A percentile compares a stretch with the other conserved stretches of the same genome.
Evolutionary conservation across 805 yeast species (phyloP).

Genomic region (Lipomyces starkeyi): DNA sequence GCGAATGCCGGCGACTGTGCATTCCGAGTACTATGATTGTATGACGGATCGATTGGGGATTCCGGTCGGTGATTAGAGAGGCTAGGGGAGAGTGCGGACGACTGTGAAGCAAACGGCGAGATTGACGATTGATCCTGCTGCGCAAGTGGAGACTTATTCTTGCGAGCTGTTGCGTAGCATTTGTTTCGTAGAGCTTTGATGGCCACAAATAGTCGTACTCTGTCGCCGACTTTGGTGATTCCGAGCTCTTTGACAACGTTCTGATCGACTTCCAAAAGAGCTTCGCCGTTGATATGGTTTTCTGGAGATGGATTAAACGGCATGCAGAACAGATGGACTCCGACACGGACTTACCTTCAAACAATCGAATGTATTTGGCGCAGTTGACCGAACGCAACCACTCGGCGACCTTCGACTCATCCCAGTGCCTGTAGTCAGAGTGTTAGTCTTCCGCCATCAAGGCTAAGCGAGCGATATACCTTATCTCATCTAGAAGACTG

Average conservation of each 20-base stretch:
- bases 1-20: conserved; percentile 7
- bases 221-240: conserved; percentile 78
- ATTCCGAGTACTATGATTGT: conserved; percentile 9
- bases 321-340: not conserved
- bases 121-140: conserved; percentile 37
- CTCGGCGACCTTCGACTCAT: conserved; percentile 41
- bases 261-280: conserved; percentile 65
- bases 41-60: conserved; percentile 12
- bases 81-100: conserved; percentile 31
- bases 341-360: conserved; percentile 24
- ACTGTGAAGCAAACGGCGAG: conserved; percentile 34
- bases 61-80: conserved; percentile 16
- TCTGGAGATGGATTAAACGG: conserved; percentile 40
- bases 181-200: conserved; percentile 55
- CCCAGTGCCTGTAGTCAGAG: conserved; percentile 40
- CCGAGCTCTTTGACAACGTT: conserved; percentile 75
- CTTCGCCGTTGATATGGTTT: conserved; percentile 62
- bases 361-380: conserved; percentile 40
- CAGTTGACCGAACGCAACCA: conserved; percentile 46
- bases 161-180: conserved; percentile 29
- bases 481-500: conserved; percentile 22
- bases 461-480: conserved; percentile 6
- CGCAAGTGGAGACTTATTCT: conserved; percentile 20
- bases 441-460: not conserved
- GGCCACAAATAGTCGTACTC: conserved; percentile 69